These are phyloP conservation scores for Aaosphaeria pasadenensis DNA, from an alignment of 2,329 filamentous ascomycete species.

Conservation along the genomic window DNA sequence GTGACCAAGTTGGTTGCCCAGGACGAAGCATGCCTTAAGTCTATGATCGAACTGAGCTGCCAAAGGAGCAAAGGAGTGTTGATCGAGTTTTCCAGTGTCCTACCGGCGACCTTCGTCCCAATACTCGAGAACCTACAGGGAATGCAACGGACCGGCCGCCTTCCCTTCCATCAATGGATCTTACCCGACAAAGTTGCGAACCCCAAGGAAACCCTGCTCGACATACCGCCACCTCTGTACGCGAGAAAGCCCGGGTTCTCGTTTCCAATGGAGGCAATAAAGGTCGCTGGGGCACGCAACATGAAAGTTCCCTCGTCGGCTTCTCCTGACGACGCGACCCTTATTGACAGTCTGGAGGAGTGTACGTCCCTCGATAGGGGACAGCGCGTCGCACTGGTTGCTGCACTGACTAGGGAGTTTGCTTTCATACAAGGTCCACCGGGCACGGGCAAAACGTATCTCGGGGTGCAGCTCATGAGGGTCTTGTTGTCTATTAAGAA, in stretches of 20 bases:
- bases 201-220: background rate
- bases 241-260: conserved; percentile 15
- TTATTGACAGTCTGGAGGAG: background rate
- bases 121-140: conserved; percentile 12
- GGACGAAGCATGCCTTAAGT: conserved; percentile 10
- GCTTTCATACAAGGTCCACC: conserved; percentile 68
- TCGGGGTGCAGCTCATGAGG: background rate
- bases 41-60: conserved; percentile 10
- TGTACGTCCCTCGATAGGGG: conserved; percentile 47
- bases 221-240: conserved; percentile 26
- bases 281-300: conserved; percentile 1
- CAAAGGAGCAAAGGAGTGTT: conserved; percentile 8
- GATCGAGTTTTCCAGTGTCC: conserved; percentile 16
- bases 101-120: conserved; percentile 12
- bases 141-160: conserved; percentile 19
- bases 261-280: conserved; percentile 16
- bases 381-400: conserved; percentile 51
- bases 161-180: conserved; percentile 28
- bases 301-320: conserved; percentile 9
- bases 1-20: conserved; percentile 14
- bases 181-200: conserved; percentile 11
- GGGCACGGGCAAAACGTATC: conserved; percentile 60
- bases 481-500: conserved; percentile 9
- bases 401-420: conserved; percentile 52
- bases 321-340: background rate